A percentile compares a stretch with the other conserved stretches of the same genome.
phyloP scores from a whole-genome alignment of 2,329 filamentous ascomycete species.

The Metarhizium brunneum region DNA sequence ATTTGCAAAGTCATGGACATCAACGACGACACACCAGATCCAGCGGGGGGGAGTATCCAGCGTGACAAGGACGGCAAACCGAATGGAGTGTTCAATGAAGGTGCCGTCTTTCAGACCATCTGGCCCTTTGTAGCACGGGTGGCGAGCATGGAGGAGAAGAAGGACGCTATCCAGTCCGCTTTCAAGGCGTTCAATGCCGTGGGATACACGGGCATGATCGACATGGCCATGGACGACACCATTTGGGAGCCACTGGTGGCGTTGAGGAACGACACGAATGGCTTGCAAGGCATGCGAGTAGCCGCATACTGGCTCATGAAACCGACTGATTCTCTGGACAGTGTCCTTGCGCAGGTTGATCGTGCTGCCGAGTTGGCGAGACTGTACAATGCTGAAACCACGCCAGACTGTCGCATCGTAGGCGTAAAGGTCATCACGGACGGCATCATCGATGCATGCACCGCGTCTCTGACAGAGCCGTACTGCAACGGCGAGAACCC shows the following conservation, averaged over 20 bases:
- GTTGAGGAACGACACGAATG: conserved; percentile 26
- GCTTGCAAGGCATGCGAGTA: conserved; percentile 29
- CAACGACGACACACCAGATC: conserved; percentile 31
- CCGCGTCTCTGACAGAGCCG: conserved; percentile 49
- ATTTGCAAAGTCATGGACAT: conserved; percentile 28
- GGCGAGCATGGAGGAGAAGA: conserved; percentile 36
- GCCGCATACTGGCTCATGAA: conserved; percentile 49
- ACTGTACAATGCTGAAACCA: conserved; percentile 23
- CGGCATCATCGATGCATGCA: conserved; percentile 56
- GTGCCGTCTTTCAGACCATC: conserved; percentile 40
- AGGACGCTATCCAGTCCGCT: conserved; percentile 37
- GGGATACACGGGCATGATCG: conserved; percentile 46
- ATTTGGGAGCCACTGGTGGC: conserved; percentile 41
- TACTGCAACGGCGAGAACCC: conserved; percentile 40
- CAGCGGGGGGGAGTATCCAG: conserved; percentile 42
- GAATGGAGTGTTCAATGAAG: conserved; percentile 42
- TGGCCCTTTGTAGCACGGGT: conserved; percentile 45
- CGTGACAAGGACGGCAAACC: conserved; percentile 37
- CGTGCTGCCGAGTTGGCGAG: conserved; percentile 35
- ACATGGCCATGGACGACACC: conserved; percentile 54
- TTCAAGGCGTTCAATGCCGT: conserved; percentile 39
- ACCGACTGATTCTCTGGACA: conserved; percentile 31
- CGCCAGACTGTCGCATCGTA: conserved; percentile 37
- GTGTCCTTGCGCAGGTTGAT: conserved; percentile 37
- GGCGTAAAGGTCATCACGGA: conserved; percentile 59